Evolutionary conservation across 768 basidiomycete genomes (phyloP).

Genomic region (Termitomyces sp.): DNA sequence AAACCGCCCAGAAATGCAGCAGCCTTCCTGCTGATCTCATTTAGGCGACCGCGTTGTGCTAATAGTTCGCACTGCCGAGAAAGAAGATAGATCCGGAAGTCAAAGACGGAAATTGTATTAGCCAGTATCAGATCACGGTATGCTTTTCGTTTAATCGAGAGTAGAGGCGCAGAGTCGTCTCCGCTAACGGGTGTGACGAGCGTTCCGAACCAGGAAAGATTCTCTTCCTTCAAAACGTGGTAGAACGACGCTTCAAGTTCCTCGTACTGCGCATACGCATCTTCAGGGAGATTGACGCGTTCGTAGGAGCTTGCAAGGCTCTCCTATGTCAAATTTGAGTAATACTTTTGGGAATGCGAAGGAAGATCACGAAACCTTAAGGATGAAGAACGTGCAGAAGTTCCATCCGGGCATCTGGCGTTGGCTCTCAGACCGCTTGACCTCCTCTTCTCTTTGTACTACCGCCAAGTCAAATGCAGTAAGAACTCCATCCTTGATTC

Average conservation of each 20-base stretch:
- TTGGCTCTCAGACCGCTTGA: conserved; percentile 85
- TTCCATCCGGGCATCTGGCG: conserved; percentile 97
- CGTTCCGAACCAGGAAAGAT: conserved; percentile 90
- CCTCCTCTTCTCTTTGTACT: conserved; percentile 82
- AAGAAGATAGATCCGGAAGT: conserved; percentile 89
- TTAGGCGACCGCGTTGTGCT: conserved; percentile 62
- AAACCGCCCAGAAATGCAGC: conserved; percentile 76
- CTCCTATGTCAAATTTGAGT: conserved; percentile 57
- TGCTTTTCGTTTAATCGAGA: conserved; percentile 78
- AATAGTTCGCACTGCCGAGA: conserved; percentile 81
- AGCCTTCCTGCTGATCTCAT: conserved; percentile 71
- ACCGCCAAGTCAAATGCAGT: conserved; percentile 81
- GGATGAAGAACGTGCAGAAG: conserved; percentile 94
- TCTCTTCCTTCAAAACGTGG: conserved; percentile 71
- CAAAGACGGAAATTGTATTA: conserved; percentile 91
- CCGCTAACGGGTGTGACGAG: conserved; percentile 66
- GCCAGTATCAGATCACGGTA: conserved; percentile 88
- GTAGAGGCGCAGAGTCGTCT: conserved; percentile 80
- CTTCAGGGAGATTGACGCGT: conserved; percentile 85
- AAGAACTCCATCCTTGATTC: conserved; percentile 89
- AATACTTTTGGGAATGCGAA: conserved; percentile 8
- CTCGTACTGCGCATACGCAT: conserved; percentile 85
- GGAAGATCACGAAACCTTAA: conserved; percentile 61
- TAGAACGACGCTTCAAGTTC: conserved; percentile 88
- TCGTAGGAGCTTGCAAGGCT: conserved; percentile 90